Evolutionary conservation across 805 yeast genomes (phyloP).

Genomic region (Metschnikowia borealis): DNA sequence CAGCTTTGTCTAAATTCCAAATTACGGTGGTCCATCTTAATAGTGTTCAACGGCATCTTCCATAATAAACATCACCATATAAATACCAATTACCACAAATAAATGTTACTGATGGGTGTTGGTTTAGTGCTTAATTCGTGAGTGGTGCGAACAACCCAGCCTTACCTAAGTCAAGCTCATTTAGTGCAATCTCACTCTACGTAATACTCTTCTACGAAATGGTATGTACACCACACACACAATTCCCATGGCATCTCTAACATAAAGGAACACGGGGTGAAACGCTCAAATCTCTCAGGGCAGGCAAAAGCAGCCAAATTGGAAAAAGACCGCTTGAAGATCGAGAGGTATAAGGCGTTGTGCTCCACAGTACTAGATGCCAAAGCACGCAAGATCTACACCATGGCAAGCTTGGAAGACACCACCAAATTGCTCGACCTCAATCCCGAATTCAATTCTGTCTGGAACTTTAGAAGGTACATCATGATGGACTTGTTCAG

Average conservation of each 20-base stretch:
- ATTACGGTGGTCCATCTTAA: too few relatives aligned
- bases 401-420: slow-evolving; percentile 39
- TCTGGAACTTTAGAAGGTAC: slow-evolving; percentile 88
- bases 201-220: slow-evolving; percentile 1
- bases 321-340: slow-evolving; percentile 57
- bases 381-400: slow-evolving; percentile 17
- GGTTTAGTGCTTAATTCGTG: neutral
- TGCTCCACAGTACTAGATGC: slow-evolving; percentile 40
- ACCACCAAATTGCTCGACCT: slow-evolving; percentile 56
- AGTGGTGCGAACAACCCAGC: neutral
- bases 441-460: slow-evolving; percentile 85
- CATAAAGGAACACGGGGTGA: slow-evolving; percentile 62
- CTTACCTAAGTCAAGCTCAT: neutral
- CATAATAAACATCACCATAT: too few relatives aligned
- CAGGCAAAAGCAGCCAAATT: slow-evolving; percentile 53
- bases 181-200: neutral
- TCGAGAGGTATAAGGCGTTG: slow-evolving; percentile 49
- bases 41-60: too few relatives aligned
- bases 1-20: too few relatives aligned
- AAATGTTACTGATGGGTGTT: neutral
- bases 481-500: slow-evolving; percentile 41
- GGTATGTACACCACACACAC: slow-evolving; percentile 5
- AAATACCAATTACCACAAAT: too few relatives aligned
- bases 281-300: slow-evolving; percentile 51
- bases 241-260: slow-evolving; percentile 5